Evolutionary conservation across 2,329 filamentous ascomycete species (phyloP).

Genomic region (Epichloe typhina): DNA sequence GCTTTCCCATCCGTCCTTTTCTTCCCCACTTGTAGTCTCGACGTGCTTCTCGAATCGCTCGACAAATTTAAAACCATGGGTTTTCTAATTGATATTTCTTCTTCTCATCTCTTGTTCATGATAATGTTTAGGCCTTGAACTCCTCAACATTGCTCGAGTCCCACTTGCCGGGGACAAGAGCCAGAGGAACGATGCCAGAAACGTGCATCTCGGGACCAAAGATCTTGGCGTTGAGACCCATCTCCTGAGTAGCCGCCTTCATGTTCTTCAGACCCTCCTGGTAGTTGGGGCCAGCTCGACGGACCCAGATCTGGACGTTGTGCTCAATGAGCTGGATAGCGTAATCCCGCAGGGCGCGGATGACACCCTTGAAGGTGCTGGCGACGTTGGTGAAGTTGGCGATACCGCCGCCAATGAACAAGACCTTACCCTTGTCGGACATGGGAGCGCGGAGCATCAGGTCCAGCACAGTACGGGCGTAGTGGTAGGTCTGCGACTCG

Average conservation of each 20-base stretch:
- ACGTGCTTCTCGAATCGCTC: not conserved
- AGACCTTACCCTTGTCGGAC: slow-evolving; percentile 84
- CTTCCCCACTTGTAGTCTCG: not conserved
- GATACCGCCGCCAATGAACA: slow-evolving; percentile 99
- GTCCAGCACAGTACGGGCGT: slow-evolving; percentile 91
- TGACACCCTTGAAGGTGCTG: slow-evolving; percentile 99
- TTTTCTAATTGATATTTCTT: not conserved
- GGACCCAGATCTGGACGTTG: slow-evolving; percentile 96
- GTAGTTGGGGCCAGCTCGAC: slow-evolving; percentile 84
- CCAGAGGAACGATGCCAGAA: slow-evolving; percentile 88
- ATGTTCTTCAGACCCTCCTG: slow-evolving; percentile 99
- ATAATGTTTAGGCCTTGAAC: slow-evolving; percentile 38
- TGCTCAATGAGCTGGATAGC: slow-evolving; percentile 79
- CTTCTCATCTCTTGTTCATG: not conserved
- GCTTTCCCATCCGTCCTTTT: not conserved
- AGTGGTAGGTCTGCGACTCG: slow-evolving; percentile 98
- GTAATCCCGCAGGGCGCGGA: slow-evolving; percentile 86
- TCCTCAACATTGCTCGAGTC: slow-evolving; percentile 48
- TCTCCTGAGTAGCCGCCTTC: slow-evolving; percentile 88
- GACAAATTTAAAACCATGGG: not conserved
- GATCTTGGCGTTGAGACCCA: slow-evolving; percentile 60
- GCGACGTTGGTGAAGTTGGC: slow-evolving; percentile 99
- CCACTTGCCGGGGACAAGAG: slow-evolving; percentile 55
- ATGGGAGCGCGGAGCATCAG: slow-evolving; percentile 88
- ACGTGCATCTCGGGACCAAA: slow-evolving; percentile 83